Conservation (phyloP, 192 early-diverging fungal genomes). For the Coemansia sp. region DNA sequence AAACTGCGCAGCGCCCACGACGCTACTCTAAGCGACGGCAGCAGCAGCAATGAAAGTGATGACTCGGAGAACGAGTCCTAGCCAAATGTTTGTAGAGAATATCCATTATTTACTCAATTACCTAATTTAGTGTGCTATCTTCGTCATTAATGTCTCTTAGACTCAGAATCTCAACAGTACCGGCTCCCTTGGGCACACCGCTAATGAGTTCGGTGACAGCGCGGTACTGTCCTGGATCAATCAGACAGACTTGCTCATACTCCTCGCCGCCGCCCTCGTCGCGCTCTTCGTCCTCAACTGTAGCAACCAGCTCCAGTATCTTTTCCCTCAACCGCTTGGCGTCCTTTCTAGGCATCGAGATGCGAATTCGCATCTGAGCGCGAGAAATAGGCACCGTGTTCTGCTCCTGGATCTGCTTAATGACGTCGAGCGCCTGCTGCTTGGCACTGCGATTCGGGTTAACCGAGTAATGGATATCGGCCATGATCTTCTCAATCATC, state of each 20-base stretch:
- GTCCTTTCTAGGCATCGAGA: constrained; percentile 83
- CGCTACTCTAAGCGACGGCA: constrained; percentile 22
- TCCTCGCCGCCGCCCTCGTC: constrained; percentile 22
- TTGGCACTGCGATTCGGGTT: constrained; percentile 89
- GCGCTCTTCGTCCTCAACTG: constrained; percentile 76
- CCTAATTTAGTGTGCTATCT: constrained; percentile 58
- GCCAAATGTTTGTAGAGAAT: background rate
- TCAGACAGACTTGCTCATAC: constrained; percentile 58
- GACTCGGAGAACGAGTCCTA: constrained; percentile 6
- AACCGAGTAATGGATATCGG: constrained; percentile 88
- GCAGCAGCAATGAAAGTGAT: constrained; percentile 11
- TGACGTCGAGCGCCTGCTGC: constrained; percentile 87
- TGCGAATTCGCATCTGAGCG: constrained; percentile 89
- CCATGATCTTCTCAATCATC: constrained; percentile 99
- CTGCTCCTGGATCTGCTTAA: constrained; percentile 89
- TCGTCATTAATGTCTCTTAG: constrained; percentile 73
- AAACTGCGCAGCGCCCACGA: constrained; percentile 36
- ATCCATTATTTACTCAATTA: background rate
- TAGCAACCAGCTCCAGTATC: constrained; percentile 68
- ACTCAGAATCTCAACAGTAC: constrained; percentile 86
- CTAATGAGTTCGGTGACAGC: constrained; percentile 82
- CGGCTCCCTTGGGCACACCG: constrained; percentile 83
- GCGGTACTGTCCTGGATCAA: constrained; percentile 95
- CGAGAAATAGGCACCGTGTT: constrained; percentile 87
- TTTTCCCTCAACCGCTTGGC: constrained; percentile 86